Base-by-base conservation (phyloP, 2,329 filamentous ascomycete genomes). In the Colletotrichum truncatum region DNA sequence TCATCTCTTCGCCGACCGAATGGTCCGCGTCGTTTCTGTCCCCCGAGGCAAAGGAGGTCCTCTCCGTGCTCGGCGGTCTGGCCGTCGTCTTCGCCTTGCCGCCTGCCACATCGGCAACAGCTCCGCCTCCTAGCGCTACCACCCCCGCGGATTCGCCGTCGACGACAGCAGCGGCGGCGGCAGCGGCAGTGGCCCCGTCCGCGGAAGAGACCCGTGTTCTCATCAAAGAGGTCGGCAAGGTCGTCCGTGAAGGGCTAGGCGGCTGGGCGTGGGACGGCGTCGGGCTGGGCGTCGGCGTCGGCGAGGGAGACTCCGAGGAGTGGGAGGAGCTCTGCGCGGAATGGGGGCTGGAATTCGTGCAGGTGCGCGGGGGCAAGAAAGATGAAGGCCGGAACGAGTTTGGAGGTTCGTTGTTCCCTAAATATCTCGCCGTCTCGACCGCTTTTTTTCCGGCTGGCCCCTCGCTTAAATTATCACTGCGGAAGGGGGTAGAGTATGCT, bases 231-330 rank as follows among this genome's bases (percentile, higher is more conserved):
- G 84, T 90, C 0, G 85, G 84, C 0, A 80, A 80, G 51, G 85
- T 91, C 2, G 79, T 89, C 0, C 81, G 81, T 61, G 77, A 87
- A 3, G 87, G 87, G 0, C 80, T 89, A 2, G 88, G 87, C 3
- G 87, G 87, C 7, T 87, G 83, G 80, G 79, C 80, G 2, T 91
- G 89, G 89, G 89, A 91, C 61, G 89, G 89, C 1, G 87, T 90
- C 0, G 80, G 82, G 14, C 70, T 92, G 11, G 89, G 84, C 2
- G 77, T 91, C 1, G 87, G 85, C 1, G 81, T 91, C 28, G 84
- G 80, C 21, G 78, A 78, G 45, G 73, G 73, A 6, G 71, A 75
- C 16, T 73, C 74, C 11, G 86, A 88, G 26, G 83, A 85, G 66
- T 90, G 87, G 88, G 89, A 91, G 69, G 87, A 88, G 59, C 70